A percentile compares a stretch with the other conserved stretches of the same genome.
These are phyloP conservation scores for Theobroma grandiflorum DNA, from an alignment of 441 rosid genomes.

Conservation along the genomic window DNA sequence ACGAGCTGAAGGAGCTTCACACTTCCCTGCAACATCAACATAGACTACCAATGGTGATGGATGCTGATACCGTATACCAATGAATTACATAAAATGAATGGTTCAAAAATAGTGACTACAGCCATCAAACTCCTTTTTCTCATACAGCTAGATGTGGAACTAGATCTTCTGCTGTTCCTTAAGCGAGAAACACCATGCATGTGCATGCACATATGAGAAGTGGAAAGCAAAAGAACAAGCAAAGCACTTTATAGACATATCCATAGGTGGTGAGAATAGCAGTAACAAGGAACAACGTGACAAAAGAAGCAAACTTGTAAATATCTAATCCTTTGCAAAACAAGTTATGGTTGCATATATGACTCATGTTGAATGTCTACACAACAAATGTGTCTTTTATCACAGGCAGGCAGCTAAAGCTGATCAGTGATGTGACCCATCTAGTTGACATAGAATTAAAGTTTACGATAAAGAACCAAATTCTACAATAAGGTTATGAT, in stretches of 20 bases:
- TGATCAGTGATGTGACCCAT: neutral
- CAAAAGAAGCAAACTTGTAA: neutral
- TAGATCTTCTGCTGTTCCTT: neutral
- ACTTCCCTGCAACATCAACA: conserved; percentile 66
- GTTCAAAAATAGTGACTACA: neutral
- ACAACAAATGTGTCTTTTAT: neutral
- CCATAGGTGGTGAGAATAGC: neutral
- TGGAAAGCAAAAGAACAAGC: neutral
- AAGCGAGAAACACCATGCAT: conserved; percentile 1
- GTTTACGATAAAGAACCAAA: neutral
- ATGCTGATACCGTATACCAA: neutral
- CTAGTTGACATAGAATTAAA: neutral
- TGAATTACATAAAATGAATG: neutral
- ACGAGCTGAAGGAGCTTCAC: conserved; percentile 86
- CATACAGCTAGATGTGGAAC: neutral
- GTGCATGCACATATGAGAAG: neutral
- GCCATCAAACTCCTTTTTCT: neutral
- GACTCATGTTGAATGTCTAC: neutral
- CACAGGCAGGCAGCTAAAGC: neutral
- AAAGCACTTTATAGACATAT: neutral
- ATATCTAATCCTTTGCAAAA: neutral
- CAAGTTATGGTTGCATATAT: neutral
- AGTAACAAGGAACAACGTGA: neutral
- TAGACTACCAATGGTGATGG: conserved; percentile 4
- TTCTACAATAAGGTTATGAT: neutral